Evolutionary conservation across 2,329 filamentous ascomycete genomes (phyloP).

Genomic region (Colletotrichum eleusines): DNA sequence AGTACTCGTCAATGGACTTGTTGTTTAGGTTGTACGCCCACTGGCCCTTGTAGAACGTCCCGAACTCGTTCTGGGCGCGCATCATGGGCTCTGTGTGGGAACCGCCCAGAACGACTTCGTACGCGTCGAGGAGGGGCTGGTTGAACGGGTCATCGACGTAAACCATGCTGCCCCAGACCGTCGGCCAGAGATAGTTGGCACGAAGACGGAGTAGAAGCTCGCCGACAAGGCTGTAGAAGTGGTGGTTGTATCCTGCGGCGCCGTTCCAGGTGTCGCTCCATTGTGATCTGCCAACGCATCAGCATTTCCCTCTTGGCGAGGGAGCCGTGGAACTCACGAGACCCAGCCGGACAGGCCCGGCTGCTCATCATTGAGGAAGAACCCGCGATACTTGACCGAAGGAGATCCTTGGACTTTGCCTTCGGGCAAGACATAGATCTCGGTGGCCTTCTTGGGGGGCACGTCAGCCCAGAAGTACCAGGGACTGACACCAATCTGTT

Average conservation of each 20-base stretch:
- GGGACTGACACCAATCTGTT: slow-evolving; percentile 79
- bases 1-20: slow-evolving; percentile 75
- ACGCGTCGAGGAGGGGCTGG: slow-evolving; percentile 78
- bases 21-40: slow-evolving; percentile 81
- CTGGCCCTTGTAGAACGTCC: slow-evolving; percentile 65
- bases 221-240: slow-evolving; percentile 77
- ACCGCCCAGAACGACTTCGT: slow-evolving; percentile 78
- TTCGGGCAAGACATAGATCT: slow-evolving; percentile 66
- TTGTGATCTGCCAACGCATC: slow-evolving; percentile 45
- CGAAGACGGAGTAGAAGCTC: slow-evolving; percentile 77
- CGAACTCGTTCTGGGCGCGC: slow-evolving; percentile 69
- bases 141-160: slow-evolving; percentile 77
- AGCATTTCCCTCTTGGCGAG: background rate
- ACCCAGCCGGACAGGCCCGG: slow-evolving; percentile 77
- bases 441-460: slow-evolving; percentile 60
- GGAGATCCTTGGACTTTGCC: slow-evolving; percentile 70
- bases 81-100: slow-evolving; percentile 81
- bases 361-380: slow-evolving; percentile 79
- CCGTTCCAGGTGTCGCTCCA: slow-evolving; percentile 59
- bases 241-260: slow-evolving; percentile 63
- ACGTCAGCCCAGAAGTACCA: slow-evolving; percentile 79
- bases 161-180: slow-evolving; percentile 79
- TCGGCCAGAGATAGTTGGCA: slow-evolving; percentile 83
- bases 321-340: slow-evolving; percentile 44
- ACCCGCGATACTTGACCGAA: slow-evolving; percentile 74